phyloP scores from a whole-genome alignment of 1,284 basidiomycete species.

The Kalmanozyma brasiliensis region DNA sequence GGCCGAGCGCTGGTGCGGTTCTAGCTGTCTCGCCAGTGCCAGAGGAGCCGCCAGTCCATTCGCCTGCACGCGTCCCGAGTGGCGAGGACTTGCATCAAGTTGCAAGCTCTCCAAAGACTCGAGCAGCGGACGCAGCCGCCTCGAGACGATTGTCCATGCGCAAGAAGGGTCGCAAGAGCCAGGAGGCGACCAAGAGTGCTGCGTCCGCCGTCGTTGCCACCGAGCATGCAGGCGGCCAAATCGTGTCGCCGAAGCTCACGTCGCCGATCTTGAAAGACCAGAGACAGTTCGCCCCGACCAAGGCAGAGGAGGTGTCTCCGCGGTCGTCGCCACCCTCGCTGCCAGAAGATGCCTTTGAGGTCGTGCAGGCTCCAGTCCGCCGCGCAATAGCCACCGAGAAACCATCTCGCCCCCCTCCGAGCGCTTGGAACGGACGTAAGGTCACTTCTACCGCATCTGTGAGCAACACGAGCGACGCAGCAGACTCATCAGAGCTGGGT shows the following conservation, averaged over 20 bases:
- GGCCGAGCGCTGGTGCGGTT: not conserved
- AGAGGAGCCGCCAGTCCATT: not conserved
- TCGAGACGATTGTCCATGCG: conserved; percentile 9
- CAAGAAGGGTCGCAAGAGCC: conserved; percentile 9
- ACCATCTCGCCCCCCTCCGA: conserved; percentile 12
- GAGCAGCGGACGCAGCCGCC: conserved; percentile 7
- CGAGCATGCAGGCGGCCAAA: conserved; percentile 5
- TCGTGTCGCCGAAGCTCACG: conserved; percentile 4
- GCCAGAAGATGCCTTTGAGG: no score
- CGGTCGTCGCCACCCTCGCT: not conserved
- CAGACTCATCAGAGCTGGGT: conserved; percentile 9
- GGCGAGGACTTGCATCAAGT: conserved; percentile 7
- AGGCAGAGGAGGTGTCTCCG: not conserved
- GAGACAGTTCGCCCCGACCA: not conserved
- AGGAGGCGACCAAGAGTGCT: conserved; percentile 6
- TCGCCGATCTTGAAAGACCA: not conserved
- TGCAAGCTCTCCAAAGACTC: conserved; percentile 1
- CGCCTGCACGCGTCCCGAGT: not conserved
- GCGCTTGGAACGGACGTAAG: conserved; percentile 19
- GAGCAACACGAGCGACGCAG: not conserved
- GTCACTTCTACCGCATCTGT: not conserved
- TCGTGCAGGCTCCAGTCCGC: not conserved
- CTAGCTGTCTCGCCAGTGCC: not conserved
- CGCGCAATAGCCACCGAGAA: conserved; percentile 11
- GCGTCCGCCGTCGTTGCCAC: conserved; percentile 7